These are phyloP conservation scores for Helicostylum pulchrum DNA, from an alignment of 192 early-diverging fungal species.

Conservation along the genomic window DNA sequence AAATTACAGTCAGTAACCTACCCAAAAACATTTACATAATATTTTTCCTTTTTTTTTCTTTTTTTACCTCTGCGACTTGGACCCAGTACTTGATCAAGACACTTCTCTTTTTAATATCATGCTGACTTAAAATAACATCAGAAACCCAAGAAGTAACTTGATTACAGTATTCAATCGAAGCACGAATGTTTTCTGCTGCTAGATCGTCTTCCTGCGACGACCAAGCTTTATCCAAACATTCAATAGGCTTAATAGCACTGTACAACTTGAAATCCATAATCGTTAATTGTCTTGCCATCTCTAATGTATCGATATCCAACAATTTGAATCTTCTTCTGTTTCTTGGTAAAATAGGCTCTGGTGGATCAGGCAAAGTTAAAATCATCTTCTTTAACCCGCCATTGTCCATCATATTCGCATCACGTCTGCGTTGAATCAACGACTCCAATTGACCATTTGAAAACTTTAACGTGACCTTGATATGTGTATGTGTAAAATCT, in stretches of 20 bases:
- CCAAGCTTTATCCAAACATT: constrained; percentile 90
- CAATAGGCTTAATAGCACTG: constrained; percentile 78
- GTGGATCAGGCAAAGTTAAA: constrained; percentile 58
- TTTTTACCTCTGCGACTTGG: constrained; percentile 63
- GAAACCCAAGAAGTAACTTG: constrained; percentile 85
- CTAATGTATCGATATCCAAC: constrained; percentile 84
- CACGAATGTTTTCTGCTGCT: constrained; percentile 78
- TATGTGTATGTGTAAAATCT: constrained; percentile 20
- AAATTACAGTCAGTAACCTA: not conserved
- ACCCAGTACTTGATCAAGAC: constrained; percentile 80
- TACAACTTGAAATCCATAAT: constrained; percentile 80
- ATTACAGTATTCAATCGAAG: constrained; percentile 81
- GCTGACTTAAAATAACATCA: constrained; percentile 74
- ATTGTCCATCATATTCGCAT: constrained; percentile 29
- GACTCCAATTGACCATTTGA: constrained; percentile 25
- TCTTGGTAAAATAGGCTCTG: constrained; percentile 75
- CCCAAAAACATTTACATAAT: too few relatives aligned
- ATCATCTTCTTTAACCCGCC: constrained; percentile 60
- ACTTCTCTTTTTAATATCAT: constrained; percentile 76
- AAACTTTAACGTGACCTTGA: constrained; percentile 28
- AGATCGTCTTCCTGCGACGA: constrained; percentile 53
- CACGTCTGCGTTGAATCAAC: constrained; percentile 28
- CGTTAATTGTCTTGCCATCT: constrained; percentile 92
- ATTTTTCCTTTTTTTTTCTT: too few relatives aligned
- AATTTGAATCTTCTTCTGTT: constrained; percentile 71